Percentiles rank a stretch among this genome's conserved stretches.
These are phyloP conservation scores for Cordyceps cicadae DNA, from an alignment of 2,329 filamentous ascomycete species.

Conservation along the genomic window DNA sequence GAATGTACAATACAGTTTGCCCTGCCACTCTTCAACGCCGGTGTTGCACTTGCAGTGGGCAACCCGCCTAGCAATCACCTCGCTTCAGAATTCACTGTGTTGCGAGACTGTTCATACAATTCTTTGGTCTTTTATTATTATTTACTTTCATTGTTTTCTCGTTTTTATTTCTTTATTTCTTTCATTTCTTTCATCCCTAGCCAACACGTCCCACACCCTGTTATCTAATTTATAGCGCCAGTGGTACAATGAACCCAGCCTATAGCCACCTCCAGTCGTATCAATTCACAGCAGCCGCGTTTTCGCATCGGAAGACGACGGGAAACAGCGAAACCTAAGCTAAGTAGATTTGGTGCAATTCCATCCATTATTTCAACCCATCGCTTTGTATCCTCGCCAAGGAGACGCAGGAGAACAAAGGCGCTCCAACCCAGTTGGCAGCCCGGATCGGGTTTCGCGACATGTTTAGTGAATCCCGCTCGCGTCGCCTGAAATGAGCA, in stretches of 20 bases:
- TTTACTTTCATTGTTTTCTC: too few relatives aligned
- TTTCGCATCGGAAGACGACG: constrained; percentile 8
- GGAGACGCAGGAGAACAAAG: constrained; percentile 6
- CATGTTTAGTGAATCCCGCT: background rate
- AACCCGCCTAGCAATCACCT: too few relatives aligned
- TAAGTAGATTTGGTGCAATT: constrained; percentile 12
- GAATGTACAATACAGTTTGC: constrained; percentile 3
- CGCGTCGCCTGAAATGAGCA: background rate
- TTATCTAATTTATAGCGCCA: background rate
- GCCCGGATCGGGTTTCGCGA: constrained; percentile 5
- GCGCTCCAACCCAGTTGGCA: background rate
- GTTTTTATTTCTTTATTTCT: too few relatives aligned
- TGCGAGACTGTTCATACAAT: background rate
- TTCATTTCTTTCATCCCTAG: background rate
- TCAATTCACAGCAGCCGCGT: background rate
- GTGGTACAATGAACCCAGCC: background rate
- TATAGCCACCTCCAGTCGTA: constrained; percentile 5
- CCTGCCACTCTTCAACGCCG: constrained; percentile 1
- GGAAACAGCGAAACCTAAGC: constrained; percentile 7
- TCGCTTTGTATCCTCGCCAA: background rate
- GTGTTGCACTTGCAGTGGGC: background rate
- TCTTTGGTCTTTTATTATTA: too few relatives aligned
- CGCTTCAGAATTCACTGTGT: too few relatives aligned
- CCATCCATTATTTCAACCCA: constrained; percentile 1
- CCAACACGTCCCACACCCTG: background rate